phyloP scores from a whole-genome alignment of 306 rosid genomes.

The Trifolium repens region DNA sequence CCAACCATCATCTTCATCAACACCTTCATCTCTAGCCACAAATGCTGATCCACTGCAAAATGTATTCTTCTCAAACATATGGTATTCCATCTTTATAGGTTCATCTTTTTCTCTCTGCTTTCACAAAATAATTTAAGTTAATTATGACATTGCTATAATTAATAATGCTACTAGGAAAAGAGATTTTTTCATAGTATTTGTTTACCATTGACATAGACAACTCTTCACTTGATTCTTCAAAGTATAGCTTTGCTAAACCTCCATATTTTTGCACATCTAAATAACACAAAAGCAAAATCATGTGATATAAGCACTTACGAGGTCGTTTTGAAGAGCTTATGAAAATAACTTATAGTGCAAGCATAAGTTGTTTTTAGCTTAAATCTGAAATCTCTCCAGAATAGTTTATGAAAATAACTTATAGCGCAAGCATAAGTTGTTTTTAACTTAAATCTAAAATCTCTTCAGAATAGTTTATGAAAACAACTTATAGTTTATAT shows the following conservation, averaged over 20 bases:
- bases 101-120: constrained; percentile 44
- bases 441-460: too few relatives aligned
- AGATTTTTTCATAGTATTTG: neutral
- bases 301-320: too few relatives aligned
- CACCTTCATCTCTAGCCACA: constrained; percentile 52
- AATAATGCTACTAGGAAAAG: neutral
- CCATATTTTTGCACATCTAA: constrained; percentile 56
- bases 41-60: constrained; percentile 72
- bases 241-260: constrained; percentile 68
- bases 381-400: too few relatives aligned
- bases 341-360: too few relatives aligned
- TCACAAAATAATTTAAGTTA: neutral
- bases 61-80: constrained; percentile 62
- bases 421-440: too few relatives aligned
- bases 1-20: constrained; percentile 87
- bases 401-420: too few relatives aligned
- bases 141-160: neutral
- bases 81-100: constrained; percentile 56
- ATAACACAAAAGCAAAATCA: neutral
- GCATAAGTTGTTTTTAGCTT: too few relatives aligned
- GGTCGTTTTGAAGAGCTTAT: too few relatives aligned
- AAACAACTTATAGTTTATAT: too few relatives aligned
- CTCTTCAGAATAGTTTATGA: too few relatives aligned
- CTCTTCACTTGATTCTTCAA: constrained; percentile 51
- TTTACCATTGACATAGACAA: constrained; percentile 44